These are phyloP conservation scores for Didymella lethalis DNA, from an alignment of 2,329 filamentous ascomycete genomes.

Conservation along the genomic window DNA sequence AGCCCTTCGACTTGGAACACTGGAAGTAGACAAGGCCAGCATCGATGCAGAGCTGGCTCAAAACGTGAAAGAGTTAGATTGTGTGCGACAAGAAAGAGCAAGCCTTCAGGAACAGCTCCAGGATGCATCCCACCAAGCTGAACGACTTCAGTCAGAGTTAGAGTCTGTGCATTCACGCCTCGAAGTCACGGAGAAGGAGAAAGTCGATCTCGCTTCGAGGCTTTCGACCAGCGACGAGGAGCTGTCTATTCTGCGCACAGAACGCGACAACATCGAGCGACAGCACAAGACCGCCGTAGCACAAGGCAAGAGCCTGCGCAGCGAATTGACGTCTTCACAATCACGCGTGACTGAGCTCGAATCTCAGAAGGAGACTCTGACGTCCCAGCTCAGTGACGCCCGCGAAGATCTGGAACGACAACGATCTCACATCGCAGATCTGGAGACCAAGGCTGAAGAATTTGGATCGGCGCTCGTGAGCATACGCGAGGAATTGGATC, in stretches of 20 bases:
- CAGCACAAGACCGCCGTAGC: slow-evolving; percentile 17
- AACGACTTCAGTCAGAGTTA: slow-evolving; percentile 28
- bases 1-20: slow-evolving; percentile 6
- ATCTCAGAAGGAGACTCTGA: slow-evolving; percentile 29
- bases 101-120: slow-evolving; percentile 22
- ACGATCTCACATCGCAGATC: slow-evolving; percentile 25
- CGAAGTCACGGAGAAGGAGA: slow-evolving; percentile 29
- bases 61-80: slow-evolving; percentile 12
- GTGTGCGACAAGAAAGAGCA: slow-evolving; percentile 10
- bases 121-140: slow-evolving; percentile 13
- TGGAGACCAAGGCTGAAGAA: slow-evolving; percentile 31
- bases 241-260: not conserved
- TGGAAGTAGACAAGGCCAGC: slow-evolving; percentile 18
- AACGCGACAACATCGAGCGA: slow-evolving; percentile 8
- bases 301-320: slow-evolving; percentile 23
- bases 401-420: slow-evolving; percentile 24
- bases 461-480: slow-evolving; percentile 28
- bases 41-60: slow-evolving; percentile 11
- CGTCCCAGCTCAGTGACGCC: slow-evolving; percentile 24
- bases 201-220: slow-evolving; percentile 28
- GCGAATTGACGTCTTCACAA: slow-evolving; percentile 27
- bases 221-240: slow-evolving; percentile 20
- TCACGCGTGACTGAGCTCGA: slow-evolving; percentile 30
- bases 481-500: slow-evolving; percentile 23
- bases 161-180: slow-evolving; percentile 27